Evolutionary conservation across 495 filamentous ascomycete species (phyloP).

Genomic region (Xylaria intraflava): DNA sequence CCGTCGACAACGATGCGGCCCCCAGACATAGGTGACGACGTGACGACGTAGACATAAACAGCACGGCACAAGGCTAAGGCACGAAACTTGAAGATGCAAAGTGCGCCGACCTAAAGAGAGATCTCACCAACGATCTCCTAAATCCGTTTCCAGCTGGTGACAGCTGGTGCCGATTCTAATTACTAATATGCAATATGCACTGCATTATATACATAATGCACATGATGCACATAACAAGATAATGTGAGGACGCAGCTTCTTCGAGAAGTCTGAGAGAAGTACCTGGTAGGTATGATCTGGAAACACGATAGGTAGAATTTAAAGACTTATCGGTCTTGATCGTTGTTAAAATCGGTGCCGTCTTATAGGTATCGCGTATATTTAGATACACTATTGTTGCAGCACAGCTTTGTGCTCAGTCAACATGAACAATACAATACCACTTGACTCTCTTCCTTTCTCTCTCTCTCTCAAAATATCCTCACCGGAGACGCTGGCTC

Average conservation of each 20-base stretch:
- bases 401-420: neutral
- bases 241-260: too few relatives aligned
- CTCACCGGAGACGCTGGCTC: neutral
- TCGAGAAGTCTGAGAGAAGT: too few relatives aligned
- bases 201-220: too few relatives aligned
- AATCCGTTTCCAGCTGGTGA: too few relatives aligned
- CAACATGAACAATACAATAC: neutral
- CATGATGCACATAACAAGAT: too few relatives aligned
- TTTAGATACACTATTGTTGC: neutral
- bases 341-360: neutral
- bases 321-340: neutral
- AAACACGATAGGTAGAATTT: too few relatives aligned
- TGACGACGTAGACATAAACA: neutral
- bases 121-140: too few relatives aligned
- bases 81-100: neutral
- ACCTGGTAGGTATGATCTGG: neutral
- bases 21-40: conserved; percentile 36
- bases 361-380: neutral
- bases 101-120: too few relatives aligned
- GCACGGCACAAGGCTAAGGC: neutral
- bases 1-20: conserved; percentile 50
- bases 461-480: neutral
- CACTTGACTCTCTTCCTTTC: neutral
- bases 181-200: too few relatives aligned
- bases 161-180: too few relatives aligned